Conservation (phyloP, 1,139 yeast genomes). For the Diutina neorugosa region DNA sequence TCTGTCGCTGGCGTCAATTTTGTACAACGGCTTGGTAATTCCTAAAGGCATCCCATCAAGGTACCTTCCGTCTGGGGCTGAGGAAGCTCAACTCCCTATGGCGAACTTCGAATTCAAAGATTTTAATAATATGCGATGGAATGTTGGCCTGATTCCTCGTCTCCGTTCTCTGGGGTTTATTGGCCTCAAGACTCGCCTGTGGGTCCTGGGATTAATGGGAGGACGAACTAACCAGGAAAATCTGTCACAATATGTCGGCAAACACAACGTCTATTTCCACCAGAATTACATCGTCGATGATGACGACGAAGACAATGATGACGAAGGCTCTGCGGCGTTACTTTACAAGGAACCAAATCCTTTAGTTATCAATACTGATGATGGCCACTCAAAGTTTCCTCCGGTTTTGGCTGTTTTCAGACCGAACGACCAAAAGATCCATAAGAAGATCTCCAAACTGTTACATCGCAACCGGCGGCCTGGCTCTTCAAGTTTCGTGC, state of each 20-base stretch:
- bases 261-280: slow-evolving; percentile 14
- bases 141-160: slow-evolving; percentile 35
- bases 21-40: background rate
- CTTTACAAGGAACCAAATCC: slow-evolving; percentile 12
- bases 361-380: slow-evolving; percentile 19
- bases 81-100: slow-evolving; percentile 5
- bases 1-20: background rate
- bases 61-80: slow-evolving; percentile 4
- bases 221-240: slow-evolving; percentile 1
- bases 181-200: background rate
- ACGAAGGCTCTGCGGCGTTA: slow-evolving; percentile 12
- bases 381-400: slow-evolving; percentile 20
- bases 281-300: slow-evolving; percentile 11
- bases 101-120: slow-evolving; percentile 23
- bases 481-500: background rate
- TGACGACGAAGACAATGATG: slow-evolving; percentile 7
- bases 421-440: slow-evolving; percentile 33
- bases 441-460: slow-evolving; percentile 25
- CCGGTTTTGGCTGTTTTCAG: slow-evolving; percentile 39
- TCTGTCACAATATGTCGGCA: slow-evolving; percentile 11
- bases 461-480: slow-evolving; percentile 10
- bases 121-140: slow-evolving; percentile 21
- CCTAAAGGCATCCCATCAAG: background rate
- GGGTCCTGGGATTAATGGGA: background rate
- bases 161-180: slow-evolving; percentile 10